Evolutionary conservation across 371 early-diverging fungal genomes (phyloP).

Genomic region (Umbelopsis sp.): DNA sequence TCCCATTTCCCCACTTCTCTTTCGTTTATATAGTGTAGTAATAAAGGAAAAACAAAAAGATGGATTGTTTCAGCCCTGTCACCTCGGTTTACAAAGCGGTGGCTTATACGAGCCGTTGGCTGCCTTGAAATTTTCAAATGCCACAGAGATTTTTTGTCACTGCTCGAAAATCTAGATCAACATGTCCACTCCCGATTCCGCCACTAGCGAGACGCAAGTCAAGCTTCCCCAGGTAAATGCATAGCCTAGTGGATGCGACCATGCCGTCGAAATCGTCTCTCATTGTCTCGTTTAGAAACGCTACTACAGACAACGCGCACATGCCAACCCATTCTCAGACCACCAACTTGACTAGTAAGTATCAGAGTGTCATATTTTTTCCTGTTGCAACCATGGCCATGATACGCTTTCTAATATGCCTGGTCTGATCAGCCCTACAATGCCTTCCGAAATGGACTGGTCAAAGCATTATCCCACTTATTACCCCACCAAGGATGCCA

Average conservation of each 20-base stretch:
- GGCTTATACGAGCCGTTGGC: background rate
- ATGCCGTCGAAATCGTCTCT: background rate
- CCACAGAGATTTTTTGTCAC: background rate
- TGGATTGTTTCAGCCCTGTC: background rate
- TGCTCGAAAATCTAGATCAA: background rate
- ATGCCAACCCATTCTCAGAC: constrained; percentile 98
- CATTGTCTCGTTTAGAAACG: constrained; percentile 67
- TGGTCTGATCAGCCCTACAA: constrained; percentile 68
- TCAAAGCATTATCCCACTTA: constrained; percentile 81
- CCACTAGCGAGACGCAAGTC: background rate
- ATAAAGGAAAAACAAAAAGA: no score
- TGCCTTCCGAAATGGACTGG: constrained; percentile 92
- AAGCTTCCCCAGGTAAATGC: constrained; percentile 4
- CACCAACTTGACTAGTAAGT: constrained; percentile 90
- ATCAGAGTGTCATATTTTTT: background rate
- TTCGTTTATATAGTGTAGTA: background rate
- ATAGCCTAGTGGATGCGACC: no score
- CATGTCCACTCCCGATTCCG: constrained; percentile 11
- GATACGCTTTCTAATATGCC: no score
- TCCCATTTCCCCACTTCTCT: background rate
- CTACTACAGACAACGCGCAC: constrained; percentile 96
- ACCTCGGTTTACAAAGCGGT: background rate
- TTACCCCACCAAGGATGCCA: constrained; percentile 54
- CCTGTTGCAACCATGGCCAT: no score
- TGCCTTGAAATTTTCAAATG: constrained; percentile 3